phyloP scores from a whole-genome alignment of 352 stramenopile species.

The Elongisporangium senticosum region DNA sequence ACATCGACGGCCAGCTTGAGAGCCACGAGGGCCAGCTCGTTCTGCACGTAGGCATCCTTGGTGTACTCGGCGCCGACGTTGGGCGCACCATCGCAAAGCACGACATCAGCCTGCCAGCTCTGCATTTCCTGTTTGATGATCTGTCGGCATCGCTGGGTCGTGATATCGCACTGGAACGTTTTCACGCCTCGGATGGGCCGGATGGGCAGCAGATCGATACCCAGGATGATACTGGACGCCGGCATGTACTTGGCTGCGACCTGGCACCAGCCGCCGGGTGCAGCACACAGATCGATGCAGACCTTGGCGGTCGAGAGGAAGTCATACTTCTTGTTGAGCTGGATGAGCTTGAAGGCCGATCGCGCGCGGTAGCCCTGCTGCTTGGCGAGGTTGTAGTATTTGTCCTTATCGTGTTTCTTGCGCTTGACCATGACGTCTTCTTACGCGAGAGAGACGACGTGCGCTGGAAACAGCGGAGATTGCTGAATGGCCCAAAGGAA shows the following conservation, averaged over 20 bases:
- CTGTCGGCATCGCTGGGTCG: constrained; percentile 83
- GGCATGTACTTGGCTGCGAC: constrained; percentile 89
- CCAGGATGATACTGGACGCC: constrained; percentile 95
- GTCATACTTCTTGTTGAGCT: constrained; percentile 99
- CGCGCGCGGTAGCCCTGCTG: constrained; percentile 98
- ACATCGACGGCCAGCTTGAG: constrained; percentile 97
- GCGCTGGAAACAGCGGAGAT: neutral
- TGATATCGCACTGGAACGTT: constrained; percentile 97
- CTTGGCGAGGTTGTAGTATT: constrained; percentile 99
- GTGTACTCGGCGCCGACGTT: constrained; percentile 98
- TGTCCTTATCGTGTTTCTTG: constrained; percentile 99
- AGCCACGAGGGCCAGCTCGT: constrained; percentile 95
- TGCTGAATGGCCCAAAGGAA: neutral
- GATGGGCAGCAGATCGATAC: constrained; percentile 98
- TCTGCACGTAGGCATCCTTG: constrained; percentile 99
- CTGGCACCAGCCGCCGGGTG: constrained; percentile 98
- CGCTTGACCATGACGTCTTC: constrained; percentile 83
- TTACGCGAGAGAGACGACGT: neutral
- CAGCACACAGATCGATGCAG: constrained; percentile 98
- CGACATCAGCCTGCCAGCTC: constrained; percentile 93
- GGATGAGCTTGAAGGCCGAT: constrained; percentile 99
- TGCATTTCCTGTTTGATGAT: constrained; percentile 92
- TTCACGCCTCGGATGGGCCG: constrained; percentile 95
- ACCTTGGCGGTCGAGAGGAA: constrained; percentile 95
- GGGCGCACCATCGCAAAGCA: constrained; percentile 98